phyloP scores from a whole-genome alignment of 495 filamentous ascomycete species.

The Penicillium waksmanii region DNA sequence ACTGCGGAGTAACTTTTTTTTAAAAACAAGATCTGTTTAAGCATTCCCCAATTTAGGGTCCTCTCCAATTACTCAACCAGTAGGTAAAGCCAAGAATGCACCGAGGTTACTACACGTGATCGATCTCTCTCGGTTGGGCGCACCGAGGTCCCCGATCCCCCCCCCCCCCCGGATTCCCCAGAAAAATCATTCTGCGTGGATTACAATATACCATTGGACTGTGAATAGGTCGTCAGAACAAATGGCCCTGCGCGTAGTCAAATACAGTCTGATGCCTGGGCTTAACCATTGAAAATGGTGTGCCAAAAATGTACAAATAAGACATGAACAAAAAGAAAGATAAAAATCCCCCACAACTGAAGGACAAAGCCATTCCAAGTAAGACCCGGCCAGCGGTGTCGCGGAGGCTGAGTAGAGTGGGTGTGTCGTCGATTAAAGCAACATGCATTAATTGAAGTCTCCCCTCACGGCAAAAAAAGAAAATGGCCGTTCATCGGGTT shows the following conservation, averaged over 20 bases:
- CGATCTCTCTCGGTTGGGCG: slow-evolving; percentile 7
- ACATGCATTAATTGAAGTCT: background rate
- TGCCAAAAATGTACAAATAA: slow-evolving; percentile 4
- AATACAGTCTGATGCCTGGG: background rate
- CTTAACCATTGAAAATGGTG: background rate
- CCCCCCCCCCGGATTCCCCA: background rate
- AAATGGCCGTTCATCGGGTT: background rate
- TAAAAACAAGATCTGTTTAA: no score
- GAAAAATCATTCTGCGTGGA: background rate
- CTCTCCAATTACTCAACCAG: background rate
- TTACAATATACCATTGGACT: slow-evolving; percentile 1
- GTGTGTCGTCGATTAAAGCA: background rate
- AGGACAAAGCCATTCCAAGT: background rate
- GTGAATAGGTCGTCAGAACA: background rate
- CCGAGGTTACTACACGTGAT: slow-evolving; percentile 19
- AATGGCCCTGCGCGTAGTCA: background rate
- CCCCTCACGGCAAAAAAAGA: background rate
- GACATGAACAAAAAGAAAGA: slow-evolving; percentile 1
- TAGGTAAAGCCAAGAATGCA: background rate
- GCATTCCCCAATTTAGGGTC: no score
- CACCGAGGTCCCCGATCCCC: background rate
- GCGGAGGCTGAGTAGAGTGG: background rate
- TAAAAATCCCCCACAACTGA: background rate
- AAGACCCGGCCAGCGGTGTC: background rate
- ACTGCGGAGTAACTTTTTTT: no score